Evolutionary conservation across 2,329 filamentous ascomycete genomes (phyloP), one percentile per base, ranked within the genome.

Genomic region (Colletotrichum tropicicola): DNA sequence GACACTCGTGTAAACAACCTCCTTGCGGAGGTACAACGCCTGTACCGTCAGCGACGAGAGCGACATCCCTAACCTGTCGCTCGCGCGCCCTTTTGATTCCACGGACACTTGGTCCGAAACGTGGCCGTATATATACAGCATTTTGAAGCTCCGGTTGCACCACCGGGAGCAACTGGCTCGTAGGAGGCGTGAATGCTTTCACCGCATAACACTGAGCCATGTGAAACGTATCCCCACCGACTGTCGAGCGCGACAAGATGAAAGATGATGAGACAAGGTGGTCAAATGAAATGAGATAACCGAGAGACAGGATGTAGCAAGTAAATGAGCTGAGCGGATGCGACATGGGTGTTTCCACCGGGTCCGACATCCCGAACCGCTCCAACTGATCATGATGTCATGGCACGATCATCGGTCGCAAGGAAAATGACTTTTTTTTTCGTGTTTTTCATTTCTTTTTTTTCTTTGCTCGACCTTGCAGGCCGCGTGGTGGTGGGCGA

Each of bases 81-180:
- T 12, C 52, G 19, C 39, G 28, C 25, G 13, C 32, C 49, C 10
- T 65, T 61, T 45, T 55, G 44, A 44, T 37, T 48, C 45, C 47
- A 19, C 35, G 39, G 59, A 52, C 45, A 15, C 23, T 59, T 25
- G 30, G 59, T 66, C 59, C 63, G 27, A 55, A 61, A 61, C 61
- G 43, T 65, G 56, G 49, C 56, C 51, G 41, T 61, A 23, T 63
- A 65, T 65, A 27, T 66, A 66, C 52, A 64, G 45, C 52, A 27
- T 43, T 55, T 47, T 32, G 35, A 49, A 62, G 51, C 44, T 37
- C 44, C 44, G 58, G 49, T 43, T 45, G 52, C 58, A 55, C 51
- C 44, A 55, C 43, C 49, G 49, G 41, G 45, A 54, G 62, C 57
- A 25, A 48, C 44, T 47, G 57, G 56, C 61, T 61, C 51, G 21